Percentiles rank a stretch among this genome's conserved stretches.
Conservation (phyloP, 2,329 filamentous ascomycete genomes). For the Botryotinia globosa region DNA sequence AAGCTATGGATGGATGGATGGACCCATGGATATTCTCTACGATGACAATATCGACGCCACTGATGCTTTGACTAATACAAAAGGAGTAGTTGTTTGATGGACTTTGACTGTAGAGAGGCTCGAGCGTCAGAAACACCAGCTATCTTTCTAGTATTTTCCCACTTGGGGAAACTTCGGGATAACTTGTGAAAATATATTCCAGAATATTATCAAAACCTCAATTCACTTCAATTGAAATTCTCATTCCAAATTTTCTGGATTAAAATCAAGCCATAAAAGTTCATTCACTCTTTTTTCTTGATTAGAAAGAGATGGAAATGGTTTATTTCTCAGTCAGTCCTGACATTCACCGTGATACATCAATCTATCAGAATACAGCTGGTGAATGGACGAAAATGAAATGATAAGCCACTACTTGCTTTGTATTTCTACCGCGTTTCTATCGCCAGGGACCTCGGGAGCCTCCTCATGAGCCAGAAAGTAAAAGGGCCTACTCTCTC, state of each 20-base stretch:
- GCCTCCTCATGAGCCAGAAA: conserved; percentile 21
- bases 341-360: not conserved
- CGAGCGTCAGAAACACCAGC: not conserved
- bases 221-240: not conserved
- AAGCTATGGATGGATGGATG: not conserved
- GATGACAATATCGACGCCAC: not conserved
- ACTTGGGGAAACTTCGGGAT: not conserved
- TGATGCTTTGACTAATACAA: not conserved
- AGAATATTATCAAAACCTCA: too few species aligned
- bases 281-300: not conserved
- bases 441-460: not conserved
- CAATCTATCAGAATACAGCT: not conserved
- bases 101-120: not conserved
- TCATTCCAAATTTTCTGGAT: not conserved
- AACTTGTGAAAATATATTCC: not conserved
- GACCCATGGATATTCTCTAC: not conserved
- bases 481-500: conserved; percentile 19
- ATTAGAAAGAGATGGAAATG: not conserved
- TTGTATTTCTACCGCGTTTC: not conserved
- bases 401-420: not conserved
- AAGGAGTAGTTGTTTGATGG: not conserved
- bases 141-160: not conserved
- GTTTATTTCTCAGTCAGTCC: not conserved
- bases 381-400: not conserved
- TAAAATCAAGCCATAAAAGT: not conserved